Conservation (phyloP, 2,329 filamentous ascomycete species). For the Paramyrothecium roridum region DNA sequence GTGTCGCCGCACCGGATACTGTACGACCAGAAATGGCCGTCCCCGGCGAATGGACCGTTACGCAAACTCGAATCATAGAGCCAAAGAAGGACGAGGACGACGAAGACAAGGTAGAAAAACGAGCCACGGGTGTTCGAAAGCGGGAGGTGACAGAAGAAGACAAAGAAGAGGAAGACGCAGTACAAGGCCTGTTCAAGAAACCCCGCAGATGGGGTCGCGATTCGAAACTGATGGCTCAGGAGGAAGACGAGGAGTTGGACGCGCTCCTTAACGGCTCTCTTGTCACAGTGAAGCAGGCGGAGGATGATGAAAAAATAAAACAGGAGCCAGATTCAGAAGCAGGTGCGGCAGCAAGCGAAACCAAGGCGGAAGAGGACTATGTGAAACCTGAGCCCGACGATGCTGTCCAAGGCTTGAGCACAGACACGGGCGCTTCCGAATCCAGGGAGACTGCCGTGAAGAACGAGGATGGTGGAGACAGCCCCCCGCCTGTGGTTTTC, state of each 20-base stretch:
- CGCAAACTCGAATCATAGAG: constrained; percentile 57
- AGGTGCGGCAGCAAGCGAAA: constrained; percentile 11
- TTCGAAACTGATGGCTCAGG: constrained; percentile 43
- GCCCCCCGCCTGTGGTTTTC: constrained; percentile 58
- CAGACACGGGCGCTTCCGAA: neutral
- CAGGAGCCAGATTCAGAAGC: constrained; percentile 17
- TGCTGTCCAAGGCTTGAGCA: neutral
- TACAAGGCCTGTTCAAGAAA: constrained; percentile 59
- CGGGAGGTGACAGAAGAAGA: constrained; percentile 58
- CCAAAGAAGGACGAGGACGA: constrained; percentile 37
- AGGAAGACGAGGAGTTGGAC: constrained; percentile 58
- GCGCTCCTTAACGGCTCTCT: constrained; percentile 46
- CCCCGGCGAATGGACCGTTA: constrained; percentile 82
- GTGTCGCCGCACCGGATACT: constrained; percentile 77
- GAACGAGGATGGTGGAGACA: constrained; percentile 12
- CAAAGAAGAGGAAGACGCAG: constrained; percentile 57
- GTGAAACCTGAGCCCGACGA: constrained; percentile 12
- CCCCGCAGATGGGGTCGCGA: constrained; percentile 52
- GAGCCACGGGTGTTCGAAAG: constrained; percentile 59
- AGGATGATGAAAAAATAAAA: constrained; percentile 18
- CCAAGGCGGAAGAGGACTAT: constrained; percentile 21
- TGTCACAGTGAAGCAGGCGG: constrained; percentile 9
- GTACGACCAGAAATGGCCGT: constrained; percentile 80
- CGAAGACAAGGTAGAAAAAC: constrained; percentile 39
- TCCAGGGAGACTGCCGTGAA: neutral